Base-by-base conservation (phyloP, 2,329 filamentous ascomycete species). In the Geosmithia morbida region DNA sequence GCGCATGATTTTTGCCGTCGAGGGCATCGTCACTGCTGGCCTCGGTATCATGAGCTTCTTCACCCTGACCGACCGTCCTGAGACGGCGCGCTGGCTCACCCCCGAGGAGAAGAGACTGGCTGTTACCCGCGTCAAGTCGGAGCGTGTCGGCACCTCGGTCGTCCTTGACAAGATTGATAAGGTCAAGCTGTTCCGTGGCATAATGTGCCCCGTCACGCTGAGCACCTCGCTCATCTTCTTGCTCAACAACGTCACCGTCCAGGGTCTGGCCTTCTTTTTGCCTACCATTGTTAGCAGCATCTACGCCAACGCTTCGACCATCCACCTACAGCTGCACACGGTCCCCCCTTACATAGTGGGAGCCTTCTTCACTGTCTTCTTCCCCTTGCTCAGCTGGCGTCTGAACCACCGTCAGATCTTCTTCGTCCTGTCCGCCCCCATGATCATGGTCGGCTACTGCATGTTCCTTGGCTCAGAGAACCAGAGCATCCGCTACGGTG, bases 271-370 rank as follows among this genome's bases (percentile, higher is more conserved):
- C 1, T 84, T 85, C 67, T 85, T 85, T 60, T 65, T 72, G 0
- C 81, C 82, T 0, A 85, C 81, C 0, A 85, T 86, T 48, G 79
- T 86, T 49, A 63, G 61, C 44, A 81, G 74, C 5, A 85, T 87
- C 53, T 86, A 85, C 55, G 77, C 78, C 0, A 56, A 70, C 2
- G 65, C 66, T 26, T 52, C 53, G 1, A 71, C 77, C 2, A 66
- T 86, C 14, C 72, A 70, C 1, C 77, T 85, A 57, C 83, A 87
- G 60, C 72, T 86, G 1, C 75, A 75, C 51, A 85, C 81, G 0
- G 83, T 85, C 0, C 83, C 83, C 0, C 82, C 82, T 0, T 87
- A 86, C 55, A 61, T 81, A 0, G 75, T 85, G 0, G 83, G 82
- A 0, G 81, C 72, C 0, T 77, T 85, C 58, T 83, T 84, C 60